Conservation (phyloP, 805 yeast species). For the baker's yeast (Saccharomyces cerevisiae) region DNA sequence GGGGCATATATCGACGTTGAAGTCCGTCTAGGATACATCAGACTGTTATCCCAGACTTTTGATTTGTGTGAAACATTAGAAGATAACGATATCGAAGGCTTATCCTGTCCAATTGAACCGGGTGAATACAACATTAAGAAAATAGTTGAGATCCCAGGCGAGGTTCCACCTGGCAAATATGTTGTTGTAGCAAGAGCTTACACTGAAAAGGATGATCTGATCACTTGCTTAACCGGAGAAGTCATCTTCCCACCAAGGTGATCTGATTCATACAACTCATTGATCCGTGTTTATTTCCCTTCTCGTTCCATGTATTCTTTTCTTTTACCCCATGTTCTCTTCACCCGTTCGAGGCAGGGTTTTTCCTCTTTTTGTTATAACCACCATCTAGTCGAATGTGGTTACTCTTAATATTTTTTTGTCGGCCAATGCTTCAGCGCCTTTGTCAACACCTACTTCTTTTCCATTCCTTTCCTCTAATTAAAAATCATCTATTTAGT, state of each 20-base stretch:
- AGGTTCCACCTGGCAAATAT: constrained; percentile 94
- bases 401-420: not conserved
- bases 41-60: constrained; percentile 77
- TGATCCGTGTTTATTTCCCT: not conserved
- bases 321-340: not conserved
- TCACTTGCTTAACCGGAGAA: constrained; percentile 76
- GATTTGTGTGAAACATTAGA: constrained; percentile 85
- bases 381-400: not conserved
- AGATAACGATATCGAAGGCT: constrained; percentile 52
- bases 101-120: constrained; percentile 70
- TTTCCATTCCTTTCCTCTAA: not conserved
- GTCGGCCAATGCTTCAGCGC: not conserved
- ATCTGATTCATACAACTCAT: not conserved
- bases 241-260: constrained; percentile 36
- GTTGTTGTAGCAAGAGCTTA: constrained; percentile 82
- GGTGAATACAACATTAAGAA: constrained; percentile 65
- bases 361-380: not conserved
- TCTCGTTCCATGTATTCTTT: not conserved
- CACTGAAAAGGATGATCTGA: constrained; percentile 70
- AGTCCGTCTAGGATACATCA: constrained; percentile 87
- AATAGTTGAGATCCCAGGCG: constrained; percentile 74
- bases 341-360: not conserved
- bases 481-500: not conserved
- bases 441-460: not conserved
- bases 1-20: constrained; percentile 95